Conservation (phyloP, 495 filamentous ascomycete species). For the Daldinia caldariorum region DNA sequence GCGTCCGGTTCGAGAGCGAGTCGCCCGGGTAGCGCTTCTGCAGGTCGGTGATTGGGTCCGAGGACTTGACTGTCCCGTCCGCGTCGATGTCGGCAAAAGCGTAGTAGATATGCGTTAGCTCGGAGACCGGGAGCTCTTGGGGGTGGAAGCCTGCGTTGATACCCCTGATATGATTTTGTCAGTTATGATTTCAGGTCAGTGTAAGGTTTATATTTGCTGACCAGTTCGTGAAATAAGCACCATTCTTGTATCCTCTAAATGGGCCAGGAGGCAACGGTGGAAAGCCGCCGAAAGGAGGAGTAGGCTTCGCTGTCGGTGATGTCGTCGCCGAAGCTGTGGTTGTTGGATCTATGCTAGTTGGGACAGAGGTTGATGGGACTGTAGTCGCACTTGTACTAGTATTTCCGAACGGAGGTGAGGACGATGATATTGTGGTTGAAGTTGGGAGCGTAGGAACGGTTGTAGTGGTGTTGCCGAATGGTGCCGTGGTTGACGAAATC, state of each 20-base stretch:
- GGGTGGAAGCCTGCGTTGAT: conserved; percentile 55
- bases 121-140: conserved; percentile 85
- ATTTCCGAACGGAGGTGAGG: neutral
- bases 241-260: conserved; percentile 50
- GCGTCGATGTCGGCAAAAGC: conserved; percentile 64
- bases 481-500: neutral
- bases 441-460: neutral
- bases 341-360: conserved; percentile 5
- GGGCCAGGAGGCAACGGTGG: conserved; percentile 37
- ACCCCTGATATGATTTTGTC: conserved; percentile 25
- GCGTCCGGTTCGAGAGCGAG: conserved; percentile 55
- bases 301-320: conserved; percentile 30
- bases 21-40: conserved; percentile 39
- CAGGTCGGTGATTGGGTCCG: conserved; percentile 35
- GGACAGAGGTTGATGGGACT: neutral
- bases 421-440: neutral
- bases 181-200: conserved; percentile 7
- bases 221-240: conserved; percentile 61
- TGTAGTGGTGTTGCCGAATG: neutral
- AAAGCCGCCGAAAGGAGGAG: conserved; percentile 2
- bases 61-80: conserved; percentile 43
- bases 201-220: conserved; percentile 22
- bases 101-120: conserved; percentile 90
- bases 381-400: neutral
- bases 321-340: conserved; percentile 25